phyloP scores from a whole-genome alignment of 2,329 filamentous ascomycete genomes.

The Blastomyces silverae region DNA sequence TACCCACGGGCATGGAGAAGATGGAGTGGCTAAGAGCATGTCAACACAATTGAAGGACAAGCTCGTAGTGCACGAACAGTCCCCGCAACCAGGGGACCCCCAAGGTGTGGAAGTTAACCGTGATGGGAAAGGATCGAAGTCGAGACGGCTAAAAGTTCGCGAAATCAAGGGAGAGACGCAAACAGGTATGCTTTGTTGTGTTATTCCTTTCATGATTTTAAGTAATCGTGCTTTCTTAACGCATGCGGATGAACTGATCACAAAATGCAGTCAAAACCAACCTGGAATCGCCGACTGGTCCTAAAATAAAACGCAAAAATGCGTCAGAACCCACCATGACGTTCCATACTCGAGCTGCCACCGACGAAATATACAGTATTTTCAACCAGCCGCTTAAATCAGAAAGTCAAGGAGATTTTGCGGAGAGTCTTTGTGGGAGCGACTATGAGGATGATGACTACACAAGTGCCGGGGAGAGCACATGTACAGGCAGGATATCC shows the following conservation, averaged over 20 bases:
- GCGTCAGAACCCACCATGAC: slow-evolving; percentile 91
- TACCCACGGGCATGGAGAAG: slow-evolving; percentile 20
- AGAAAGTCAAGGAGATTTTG: slow-evolving; percentile 42
- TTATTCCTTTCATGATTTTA: not conserved
- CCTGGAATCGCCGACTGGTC: slow-evolving; percentile 78
- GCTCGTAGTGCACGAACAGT: slow-evolving; percentile 25
- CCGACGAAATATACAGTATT: slow-evolving; percentile 94
- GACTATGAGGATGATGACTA: slow-evolving; percentile 67
- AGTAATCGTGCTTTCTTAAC: no score
- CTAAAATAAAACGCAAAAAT: slow-evolving; percentile 74
- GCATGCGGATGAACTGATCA: slow-evolving; percentile 15
- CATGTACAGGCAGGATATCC: slow-evolving; percentile 65
- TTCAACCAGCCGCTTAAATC: slow-evolving; percentile 77
- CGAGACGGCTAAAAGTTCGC: slow-evolving; percentile 69
- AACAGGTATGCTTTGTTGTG: slow-evolving; percentile 58
- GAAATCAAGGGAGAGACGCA: slow-evolving; percentile 83
- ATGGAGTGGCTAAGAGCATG: slow-evolving; percentile 25
- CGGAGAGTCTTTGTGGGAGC: slow-evolving; percentile 60
- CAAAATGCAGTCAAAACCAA: slow-evolving; percentile 73
- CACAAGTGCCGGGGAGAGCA: slow-evolving; percentile 79
- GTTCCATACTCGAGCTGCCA: slow-evolving; percentile 87
- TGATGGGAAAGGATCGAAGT: slow-evolving; percentile 36
- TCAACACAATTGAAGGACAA: slow-evolving; percentile 31
- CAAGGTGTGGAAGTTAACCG: slow-evolving; percentile 23
- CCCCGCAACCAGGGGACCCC: slow-evolving; percentile 18